These are phyloP conservation scores for Rutstroemia sp. DNA, from an alignment of 2,329 filamentous ascomycete genomes.

Conservation along the genomic window DNA sequence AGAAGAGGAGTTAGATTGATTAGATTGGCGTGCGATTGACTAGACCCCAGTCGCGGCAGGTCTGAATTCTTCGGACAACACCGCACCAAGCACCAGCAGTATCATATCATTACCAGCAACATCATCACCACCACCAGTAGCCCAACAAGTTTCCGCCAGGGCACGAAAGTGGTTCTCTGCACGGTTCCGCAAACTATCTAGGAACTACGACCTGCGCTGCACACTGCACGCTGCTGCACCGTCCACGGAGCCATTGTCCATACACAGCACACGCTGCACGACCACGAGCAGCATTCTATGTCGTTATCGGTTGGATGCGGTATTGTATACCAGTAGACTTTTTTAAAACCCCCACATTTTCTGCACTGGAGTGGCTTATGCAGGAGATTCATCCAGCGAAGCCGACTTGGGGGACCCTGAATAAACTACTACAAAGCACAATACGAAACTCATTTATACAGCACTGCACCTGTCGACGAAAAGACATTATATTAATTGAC, in stretches of 20 bases:
- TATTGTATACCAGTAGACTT: neutral
- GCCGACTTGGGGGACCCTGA: neutral
- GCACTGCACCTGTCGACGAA: neutral
- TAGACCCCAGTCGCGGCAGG: neutral
- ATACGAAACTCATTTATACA: neutral
- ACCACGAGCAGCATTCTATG: no score
- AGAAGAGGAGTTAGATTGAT: neutral
- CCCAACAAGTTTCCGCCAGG: no score
- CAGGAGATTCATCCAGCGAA: constrained; percentile 8
- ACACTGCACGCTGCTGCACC: no score
- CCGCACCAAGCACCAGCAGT: neutral
- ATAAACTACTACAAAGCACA: neutral
- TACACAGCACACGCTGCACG: no score
- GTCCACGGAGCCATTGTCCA: no score
- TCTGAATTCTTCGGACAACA: neutral
- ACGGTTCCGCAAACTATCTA: neutral
- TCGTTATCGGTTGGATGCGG: no score
- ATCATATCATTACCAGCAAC: no score
- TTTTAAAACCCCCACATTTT: neutral
- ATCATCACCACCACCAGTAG: no score
- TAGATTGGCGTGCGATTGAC: neutral
- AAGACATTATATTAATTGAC: constrained; percentile 3
- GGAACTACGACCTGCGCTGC: neutral
- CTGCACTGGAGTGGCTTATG: constrained; percentile 5
- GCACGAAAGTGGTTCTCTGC: neutral